A percentile compares a stretch with the other conserved stretches of the same genome.
Conservation (phyloP, 2,329 filamentous ascomycete genomes). For the Clonostachys rhizophaga region DNA sequence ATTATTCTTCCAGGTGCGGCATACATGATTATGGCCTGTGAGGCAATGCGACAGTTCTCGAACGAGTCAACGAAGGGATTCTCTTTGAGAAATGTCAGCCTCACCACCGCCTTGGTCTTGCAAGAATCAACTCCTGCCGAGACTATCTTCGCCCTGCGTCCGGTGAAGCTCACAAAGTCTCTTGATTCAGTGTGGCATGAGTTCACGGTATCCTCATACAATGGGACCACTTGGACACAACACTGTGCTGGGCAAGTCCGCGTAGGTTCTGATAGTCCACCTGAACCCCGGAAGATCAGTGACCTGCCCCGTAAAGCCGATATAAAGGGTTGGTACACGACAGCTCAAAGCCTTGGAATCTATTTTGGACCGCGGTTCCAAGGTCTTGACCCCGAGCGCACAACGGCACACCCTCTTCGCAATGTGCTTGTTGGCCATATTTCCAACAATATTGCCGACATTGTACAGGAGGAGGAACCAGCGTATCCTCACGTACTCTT, state of each 20-base stretch:
- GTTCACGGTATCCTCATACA: neutral
- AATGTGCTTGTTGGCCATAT: no score
- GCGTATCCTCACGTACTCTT: no score
- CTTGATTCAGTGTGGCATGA: neutral
- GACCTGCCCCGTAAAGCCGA: neutral
- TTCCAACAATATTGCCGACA: no score
- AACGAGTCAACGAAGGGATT: neutral
- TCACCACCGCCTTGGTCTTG: neutral
- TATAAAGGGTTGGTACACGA: neutral
- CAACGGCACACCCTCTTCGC: no score
- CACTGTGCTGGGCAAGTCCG: neutral
- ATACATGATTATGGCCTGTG: conserved; percentile 24
- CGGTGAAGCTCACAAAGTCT: neutral
- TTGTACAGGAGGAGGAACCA: no score
- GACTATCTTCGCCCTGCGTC: neutral
- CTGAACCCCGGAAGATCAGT: no score
- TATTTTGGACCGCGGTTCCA: neutral
- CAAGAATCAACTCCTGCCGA: neutral
- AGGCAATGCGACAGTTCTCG: conserved; percentile 1
- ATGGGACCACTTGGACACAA: neutral
- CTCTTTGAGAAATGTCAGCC: neutral
- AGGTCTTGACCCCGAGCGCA: no score
- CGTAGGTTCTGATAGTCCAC: neutral
- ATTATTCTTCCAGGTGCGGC: conserved; percentile 28
- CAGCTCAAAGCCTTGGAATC: neutral